Conservation (phyloP, 805 yeast species). For the Saccharomyces jurei region DNA sequence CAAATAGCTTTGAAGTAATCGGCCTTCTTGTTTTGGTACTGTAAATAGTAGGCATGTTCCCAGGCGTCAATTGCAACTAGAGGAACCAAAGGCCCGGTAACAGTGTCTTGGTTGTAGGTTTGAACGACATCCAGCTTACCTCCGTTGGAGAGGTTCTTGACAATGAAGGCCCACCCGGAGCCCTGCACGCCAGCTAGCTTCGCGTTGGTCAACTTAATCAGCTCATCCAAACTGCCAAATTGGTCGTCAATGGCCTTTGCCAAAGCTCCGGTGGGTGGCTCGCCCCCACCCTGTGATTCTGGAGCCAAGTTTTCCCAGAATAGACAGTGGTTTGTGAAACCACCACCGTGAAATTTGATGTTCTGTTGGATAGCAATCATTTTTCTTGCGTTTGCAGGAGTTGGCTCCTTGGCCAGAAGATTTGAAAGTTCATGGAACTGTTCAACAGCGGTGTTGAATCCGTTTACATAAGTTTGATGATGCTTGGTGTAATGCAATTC, state of each 20-base stretch:
- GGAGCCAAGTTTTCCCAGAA: constrained; percentile 90
- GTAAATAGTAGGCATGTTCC: constrained; percentile 95
- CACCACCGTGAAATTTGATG: constrained; percentile 90
- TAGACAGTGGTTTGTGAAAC: constrained; percentile 74
- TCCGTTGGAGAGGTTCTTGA: constrained; percentile 68
- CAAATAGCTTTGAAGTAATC: constrained; percentile 91
- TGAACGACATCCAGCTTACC: constrained; percentile 65
- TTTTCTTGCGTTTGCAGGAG: constrained; percentile 27
- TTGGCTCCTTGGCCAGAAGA: constrained; percentile 49
- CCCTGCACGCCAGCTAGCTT: constrained; percentile 86
- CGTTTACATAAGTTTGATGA: constrained; percentile 85
- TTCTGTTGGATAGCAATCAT: constrained; percentile 50
- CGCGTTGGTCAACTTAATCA: constrained; percentile 55
- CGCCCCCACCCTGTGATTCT: constrained; percentile 67
- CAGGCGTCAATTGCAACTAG: constrained; percentile 88
- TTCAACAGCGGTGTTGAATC: constrained; percentile 71
- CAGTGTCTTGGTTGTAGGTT: constrained; percentile 82
- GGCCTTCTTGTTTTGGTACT: constrained; percentile 83
- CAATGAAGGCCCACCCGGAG: constrained; percentile 92
- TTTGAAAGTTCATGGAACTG: constrained; percentile 58
- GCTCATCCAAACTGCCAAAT: constrained; percentile 65
- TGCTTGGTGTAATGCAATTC: constrained; percentile 84
- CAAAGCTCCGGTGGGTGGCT: constrained; percentile 44
- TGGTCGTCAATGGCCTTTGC: constrained; percentile 51
- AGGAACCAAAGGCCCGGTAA: constrained; percentile 60